Conservation (phyloP, 176 grass and related monocot species). For the Oryza officinalis region DNA sequence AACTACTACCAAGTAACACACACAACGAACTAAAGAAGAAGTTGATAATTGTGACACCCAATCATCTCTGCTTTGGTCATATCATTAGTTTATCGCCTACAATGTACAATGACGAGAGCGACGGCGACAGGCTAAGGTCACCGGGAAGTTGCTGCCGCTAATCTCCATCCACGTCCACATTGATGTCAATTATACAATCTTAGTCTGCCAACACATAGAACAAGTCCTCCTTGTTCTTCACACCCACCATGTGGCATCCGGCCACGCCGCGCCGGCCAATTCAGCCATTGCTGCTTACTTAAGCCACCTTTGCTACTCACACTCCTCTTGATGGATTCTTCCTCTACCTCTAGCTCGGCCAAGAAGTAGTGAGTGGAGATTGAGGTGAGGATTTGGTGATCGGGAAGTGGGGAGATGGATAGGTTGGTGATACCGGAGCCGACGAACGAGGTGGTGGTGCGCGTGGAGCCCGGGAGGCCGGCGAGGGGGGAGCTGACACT, state of each 20-base stretch:
- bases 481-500: conserved; percentile 56
- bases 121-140: conserved; percentile 25
- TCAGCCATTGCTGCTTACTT: conserved; percentile 1
- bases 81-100: conserved; percentile 40
- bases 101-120: conserved; percentile 23
- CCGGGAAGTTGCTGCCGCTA: conserved; percentile 49
- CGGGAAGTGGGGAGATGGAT: conserved; percentile 40
- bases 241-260: conserved; percentile 68
- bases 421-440: conserved; percentile 75
- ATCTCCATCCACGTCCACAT: conserved; percentile 21
- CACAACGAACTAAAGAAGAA: neutral
- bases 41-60: conserved; percentile 17
- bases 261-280: conserved; percentile 51
- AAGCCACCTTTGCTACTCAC: conserved; percentile 15
- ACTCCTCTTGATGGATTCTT: conserved; percentile 47
- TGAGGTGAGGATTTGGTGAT: neutral
- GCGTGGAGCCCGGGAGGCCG: conserved; percentile 48
- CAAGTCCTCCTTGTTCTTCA: conserved; percentile 70
- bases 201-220: conserved; percentile 45
- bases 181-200: conserved; percentile 32
- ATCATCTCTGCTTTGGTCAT: conserved; percentile 36
- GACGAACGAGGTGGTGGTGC: conserved; percentile 53
- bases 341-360: conserved; percentile 1
- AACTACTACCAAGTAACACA: neutral
- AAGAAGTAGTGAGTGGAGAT: conserved; percentile 20